Base-by-base conservation (phyloP, 345 rosid species). In the Mercurialis annua region DNA sequence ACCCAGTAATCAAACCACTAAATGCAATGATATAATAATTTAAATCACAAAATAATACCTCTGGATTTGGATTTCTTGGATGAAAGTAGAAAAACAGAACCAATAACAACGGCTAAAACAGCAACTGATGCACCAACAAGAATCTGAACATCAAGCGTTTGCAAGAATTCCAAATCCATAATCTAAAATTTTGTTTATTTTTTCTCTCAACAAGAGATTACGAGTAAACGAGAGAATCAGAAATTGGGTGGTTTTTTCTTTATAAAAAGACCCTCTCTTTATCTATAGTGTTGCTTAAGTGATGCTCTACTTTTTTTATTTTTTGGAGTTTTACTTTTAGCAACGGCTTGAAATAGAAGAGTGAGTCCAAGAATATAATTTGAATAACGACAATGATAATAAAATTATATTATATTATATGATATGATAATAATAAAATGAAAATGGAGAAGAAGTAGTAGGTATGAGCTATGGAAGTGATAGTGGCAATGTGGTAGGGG, bases 51-150 rank as follows among this genome's bases (percentile, higher is more conserved):
- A 56, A 63, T 49, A 34, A 8, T 59, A 92, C 98, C 97, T 88
- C 80, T 87, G 43, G 88, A 80, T 52, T 81, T 87, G 43, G 88
- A 80, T 52, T 88, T 92, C 65, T 73, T 86, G 71, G 86, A 78
- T 68, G 87, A 87, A 23, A 82, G 71, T 31, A 82, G 82, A 56
- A 76, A 90, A 56, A 83, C 81, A 67, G 85, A 90, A 48, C 86
- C 95, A 11, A 82, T 65, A 54, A 36, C 79, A 69, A 76, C 65
- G 64, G 96, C 96, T 64, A 87, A 56, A 65, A 90, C 52, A 70
- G 98, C 98, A 4, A 89, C 97, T 47, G 76, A 90, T 43, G 83
- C 83, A 44, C 87, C 98, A 53, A 74, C 75, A 36, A 90, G 85
- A 74, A 90, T 76, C 83, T 93, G 90, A 67, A 70, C 79, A 67